Percentiles rank a stretch among this genome's conserved stretches.
Conservation (phyloP, 352 stramenopile species). For the Phytophthora tentaculata region DNA sequence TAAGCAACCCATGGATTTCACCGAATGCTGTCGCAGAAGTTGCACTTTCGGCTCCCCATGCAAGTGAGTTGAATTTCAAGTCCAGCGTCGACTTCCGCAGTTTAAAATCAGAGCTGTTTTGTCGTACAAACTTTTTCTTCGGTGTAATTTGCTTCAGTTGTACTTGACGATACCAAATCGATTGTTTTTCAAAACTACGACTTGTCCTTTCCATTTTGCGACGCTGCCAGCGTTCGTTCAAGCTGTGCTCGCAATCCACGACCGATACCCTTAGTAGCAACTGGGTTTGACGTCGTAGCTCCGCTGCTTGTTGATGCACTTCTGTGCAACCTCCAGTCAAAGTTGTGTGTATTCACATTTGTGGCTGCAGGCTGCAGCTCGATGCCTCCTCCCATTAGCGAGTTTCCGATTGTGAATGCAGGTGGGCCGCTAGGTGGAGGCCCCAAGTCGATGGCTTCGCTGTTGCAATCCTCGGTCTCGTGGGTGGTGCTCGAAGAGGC, state of each 20-base stretch:
- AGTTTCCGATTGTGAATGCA: constrained; percentile 75
- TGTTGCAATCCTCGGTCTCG: constrained; percentile 15
- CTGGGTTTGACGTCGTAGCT: neutral
- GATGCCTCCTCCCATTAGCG: constrained; percentile 84
- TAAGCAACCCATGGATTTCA: neutral
- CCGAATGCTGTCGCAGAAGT: neutral
- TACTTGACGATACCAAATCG: neutral
- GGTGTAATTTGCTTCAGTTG: constrained; percentile 10
- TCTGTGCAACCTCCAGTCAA: constrained; percentile 75
- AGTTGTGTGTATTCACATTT: constrained; percentile 84
- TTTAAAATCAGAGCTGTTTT: too few relatives aligned
- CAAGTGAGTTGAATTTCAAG: neutral
- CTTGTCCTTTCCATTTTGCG: constrained; percentile 15
- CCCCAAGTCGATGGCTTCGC: constrained; percentile 51
- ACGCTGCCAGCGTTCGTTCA: constrained; percentile 9
- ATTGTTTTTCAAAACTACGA: constrained; percentile 15
- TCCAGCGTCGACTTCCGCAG: too few relatives aligned
- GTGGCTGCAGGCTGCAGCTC: constrained; percentile 71
- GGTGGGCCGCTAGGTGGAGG: constrained; percentile 66
- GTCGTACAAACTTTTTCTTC: neutral
- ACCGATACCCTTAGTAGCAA: constrained; percentile 6
- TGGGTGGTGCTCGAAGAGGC: constrained; percentile 13
- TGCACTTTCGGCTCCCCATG: neutral
- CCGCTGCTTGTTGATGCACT: constrained; percentile 18
- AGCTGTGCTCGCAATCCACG: constrained; percentile 21